Percentiles rank a stretch among this genome's conserved stretches.
Evolutionary conservation across 2,329 filamentous ascomycete genomes (phyloP).

Genomic region (Penicillium sp.): DNA sequence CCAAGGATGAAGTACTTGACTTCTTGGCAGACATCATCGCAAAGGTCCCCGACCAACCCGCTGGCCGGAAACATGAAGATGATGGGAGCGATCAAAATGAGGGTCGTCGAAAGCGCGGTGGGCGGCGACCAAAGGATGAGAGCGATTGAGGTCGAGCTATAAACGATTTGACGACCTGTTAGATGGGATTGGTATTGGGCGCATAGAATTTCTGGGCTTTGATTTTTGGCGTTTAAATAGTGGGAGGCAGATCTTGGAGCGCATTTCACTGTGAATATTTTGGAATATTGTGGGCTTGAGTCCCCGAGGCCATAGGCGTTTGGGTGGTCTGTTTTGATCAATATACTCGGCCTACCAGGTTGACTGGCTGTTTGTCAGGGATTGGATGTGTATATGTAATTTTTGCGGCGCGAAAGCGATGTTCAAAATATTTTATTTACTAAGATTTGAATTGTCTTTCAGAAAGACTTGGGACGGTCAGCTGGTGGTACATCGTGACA

Average conservation of each 20-base stretch:
- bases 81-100: slow-evolving; percentile 47
- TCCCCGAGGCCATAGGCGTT: not conserved
- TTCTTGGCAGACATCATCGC: slow-evolving; percentile 87
- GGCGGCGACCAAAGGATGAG: slow-evolving; percentile 42
- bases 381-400: not conserved
- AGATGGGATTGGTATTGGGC: slow-evolving; percentile 22
- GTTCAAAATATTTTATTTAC: not conserved
- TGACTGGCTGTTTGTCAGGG: not conserved
- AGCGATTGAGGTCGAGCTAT: slow-evolving; percentile 28
- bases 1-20: slow-evolving; percentile 87
- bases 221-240: slow-evolving; percentile 11
- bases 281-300: slow-evolving; percentile 3
- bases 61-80: slow-evolving; percentile 43
- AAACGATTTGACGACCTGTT: slow-evolving; percentile 22
- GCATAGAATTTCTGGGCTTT: slow-evolving; percentile 15
- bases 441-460: not conserved
- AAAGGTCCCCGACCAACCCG: slow-evolving; percentile 67
- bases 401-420: too few species aligned
- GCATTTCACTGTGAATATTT: slow-evolving; percentile 29
- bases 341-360: not conserved
- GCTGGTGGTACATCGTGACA: not conserved
- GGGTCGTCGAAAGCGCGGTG: slow-evolving; percentile 46
- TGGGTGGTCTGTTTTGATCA: not conserved
- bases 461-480: not conserved
- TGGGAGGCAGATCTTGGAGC: slow-evolving; percentile 19